A percentile compares a stretch with the other conserved stretches of the same genome.
These are phyloP conservation scores for Aspergillus oerlinghausenensis DNA, from an alignment of 2,329 filamentous ascomycete genomes.

Conservation along the genomic window DNA sequence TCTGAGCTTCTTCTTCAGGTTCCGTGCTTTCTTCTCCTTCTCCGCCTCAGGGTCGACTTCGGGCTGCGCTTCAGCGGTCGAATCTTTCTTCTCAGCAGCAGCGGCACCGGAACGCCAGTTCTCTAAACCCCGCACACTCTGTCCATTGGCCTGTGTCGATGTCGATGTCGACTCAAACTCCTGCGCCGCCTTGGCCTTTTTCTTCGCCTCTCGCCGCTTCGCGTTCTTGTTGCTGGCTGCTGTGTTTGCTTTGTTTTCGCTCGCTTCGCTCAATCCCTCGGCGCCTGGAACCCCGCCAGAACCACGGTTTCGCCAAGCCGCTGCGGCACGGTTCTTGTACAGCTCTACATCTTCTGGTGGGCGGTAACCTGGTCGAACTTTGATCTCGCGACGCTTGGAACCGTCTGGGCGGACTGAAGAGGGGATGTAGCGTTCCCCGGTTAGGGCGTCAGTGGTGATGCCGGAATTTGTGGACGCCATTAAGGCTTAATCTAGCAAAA, in stretches of 20 bases:
- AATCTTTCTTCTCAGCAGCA: conserved; percentile 20
- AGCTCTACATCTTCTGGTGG: conserved; percentile 94
- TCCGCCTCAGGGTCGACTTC: conserved; percentile 66
- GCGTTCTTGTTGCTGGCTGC: conserved; percentile 75
- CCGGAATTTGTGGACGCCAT: conserved; percentile 59
- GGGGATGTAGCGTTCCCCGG: conserved; percentile 83
- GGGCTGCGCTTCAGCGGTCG: conserved; percentile 24
- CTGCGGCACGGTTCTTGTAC: conserved; percentile 89
- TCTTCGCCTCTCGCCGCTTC: conserved; percentile 66
- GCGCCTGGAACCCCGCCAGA: conserved; percentile 72
- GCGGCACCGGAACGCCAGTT: conserved; percentile 29
- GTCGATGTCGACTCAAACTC: conserved; percentile 39
- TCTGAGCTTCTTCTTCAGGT: conserved; percentile 88
- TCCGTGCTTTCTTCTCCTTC: conserved; percentile 87
- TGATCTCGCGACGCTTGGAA: conserved; percentile 88
- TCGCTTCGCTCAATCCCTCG: conserved; percentile 49
- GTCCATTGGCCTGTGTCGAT: conserved; percentile 10
- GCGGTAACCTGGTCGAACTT: conserved; percentile 85
- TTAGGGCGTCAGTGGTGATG: conserved; percentile 69
- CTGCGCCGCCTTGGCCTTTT: conserved; percentile 57
- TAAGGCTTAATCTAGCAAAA: conserved; percentile 22
- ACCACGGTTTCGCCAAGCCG: conserved; percentile 73
- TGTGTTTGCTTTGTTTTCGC: conserved; percentile 49
- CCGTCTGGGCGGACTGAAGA: conserved; percentile 83
- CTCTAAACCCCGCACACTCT: conserved; percentile 23